Evolutionary conservation across 345 rosid genomes (phyloP), one percentile per base, ranked within the genome.

Genomic region (Acer negundo): DNA sequence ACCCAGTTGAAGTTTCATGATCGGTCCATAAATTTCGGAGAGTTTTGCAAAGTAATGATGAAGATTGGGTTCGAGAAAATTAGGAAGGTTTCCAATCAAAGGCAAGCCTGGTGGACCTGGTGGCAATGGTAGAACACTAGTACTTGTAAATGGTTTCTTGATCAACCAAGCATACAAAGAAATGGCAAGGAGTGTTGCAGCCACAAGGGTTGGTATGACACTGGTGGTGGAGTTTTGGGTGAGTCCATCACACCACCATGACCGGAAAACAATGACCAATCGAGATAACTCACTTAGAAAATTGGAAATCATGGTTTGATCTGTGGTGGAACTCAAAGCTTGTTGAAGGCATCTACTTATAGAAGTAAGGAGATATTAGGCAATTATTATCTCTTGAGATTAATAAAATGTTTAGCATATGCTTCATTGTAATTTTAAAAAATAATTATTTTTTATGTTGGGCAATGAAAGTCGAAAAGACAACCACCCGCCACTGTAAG

Each of bases 61-160:
- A 16, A 83, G 28, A 19, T 80, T 77, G 1, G 79, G 81, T 17
- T 74, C 26, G 62, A 80, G 67, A n/a, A 74, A 77, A n/a, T n/a
- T n/a, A 7, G 72, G 83, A 31, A 80, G 79, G 67, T 77, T 77
- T 38, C 86, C 83, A 38, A 83, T 17, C 13, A 83, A 16, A 9
- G 83, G 83, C 76, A 83, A 58, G 22, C 81, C 84, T 3, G 17
- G 79, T 2, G 82, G 82, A 42, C 46, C 46, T 42, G 11, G 46
- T 9, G 46, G 46, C 22, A 74, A 23, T 9, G 79, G 70, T 6
- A n/a, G 79, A 38, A 26, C 17, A 6, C 20, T 17, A 4, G 23
- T 62, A 6, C 20, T 17, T 2, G 23, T 62, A 19, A 10, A 77
- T 67, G 84, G 28, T 69, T 47, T 77, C 65, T 19, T 16, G 35